phyloP scores from a whole-genome alignment of 768 basidiomycete species.

The Termitomyces sp. region DNA sequence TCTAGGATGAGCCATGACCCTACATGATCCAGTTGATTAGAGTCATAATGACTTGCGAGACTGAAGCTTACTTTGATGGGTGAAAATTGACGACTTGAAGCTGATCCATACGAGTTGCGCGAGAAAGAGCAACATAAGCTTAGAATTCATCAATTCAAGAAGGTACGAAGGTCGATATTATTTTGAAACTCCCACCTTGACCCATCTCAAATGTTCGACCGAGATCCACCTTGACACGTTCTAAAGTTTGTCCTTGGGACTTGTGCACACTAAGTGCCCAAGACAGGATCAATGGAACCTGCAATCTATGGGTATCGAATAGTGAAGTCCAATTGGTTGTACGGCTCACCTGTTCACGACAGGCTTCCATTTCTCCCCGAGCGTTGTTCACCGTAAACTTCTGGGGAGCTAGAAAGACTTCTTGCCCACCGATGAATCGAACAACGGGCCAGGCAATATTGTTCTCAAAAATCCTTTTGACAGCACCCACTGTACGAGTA shows the following conservation, averaged over 20 bases:
- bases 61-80: conserved; percentile 43
- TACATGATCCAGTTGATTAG: conserved; percentile 18
- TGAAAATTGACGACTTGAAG: conserved; percentile 67
- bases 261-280: conserved; percentile 91
- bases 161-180: not conserved
- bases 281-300: conserved; percentile 76
- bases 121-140: conserved; percentile 70
- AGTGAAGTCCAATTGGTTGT: not conserved
- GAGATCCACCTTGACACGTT: conserved; percentile 80
- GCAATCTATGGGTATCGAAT: not conserved
- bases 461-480: conserved; percentile 18
- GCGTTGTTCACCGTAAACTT: conserved; percentile 66
- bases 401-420: conserved; percentile 44
- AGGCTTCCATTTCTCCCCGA: conserved; percentile 54
- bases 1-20: conserved; percentile 60
- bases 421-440: conserved; percentile 46
- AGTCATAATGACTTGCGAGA: not conserved
- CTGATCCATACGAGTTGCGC: conserved; percentile 62
- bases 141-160: conserved; percentile 16
- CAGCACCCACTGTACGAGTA: conserved; percentile 32
- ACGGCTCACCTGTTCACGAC: conserved; percentile 47
- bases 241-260: conserved; percentile 85
- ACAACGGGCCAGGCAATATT: conserved; percentile 54
- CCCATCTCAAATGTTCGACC: conserved; percentile 74
- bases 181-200: conserved; percentile 49